Evolutionary conservation across 345 rosid genomes (phyloP).

Genomic region (Populus alba): DNA sequence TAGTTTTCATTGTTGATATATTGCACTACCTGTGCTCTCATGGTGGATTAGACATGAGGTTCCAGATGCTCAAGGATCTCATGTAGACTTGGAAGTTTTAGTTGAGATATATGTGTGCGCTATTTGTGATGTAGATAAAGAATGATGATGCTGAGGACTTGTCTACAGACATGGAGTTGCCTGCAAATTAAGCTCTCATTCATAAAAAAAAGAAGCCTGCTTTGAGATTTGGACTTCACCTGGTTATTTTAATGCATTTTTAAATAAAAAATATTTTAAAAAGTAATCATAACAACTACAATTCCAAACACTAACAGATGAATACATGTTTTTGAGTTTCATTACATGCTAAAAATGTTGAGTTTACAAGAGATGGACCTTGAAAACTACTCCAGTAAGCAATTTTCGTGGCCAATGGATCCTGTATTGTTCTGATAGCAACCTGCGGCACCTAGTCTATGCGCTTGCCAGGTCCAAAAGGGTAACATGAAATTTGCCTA

Average conservation of each 20-base stretch:
- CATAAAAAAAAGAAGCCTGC: too few relatives aligned
- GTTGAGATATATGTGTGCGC: slow-evolving; percentile 19
- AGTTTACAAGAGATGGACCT: too few relatives aligned
- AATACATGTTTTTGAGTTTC: too few relatives aligned
- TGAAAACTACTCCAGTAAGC: not conserved
- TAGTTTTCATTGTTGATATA: slow-evolving; percentile 22
- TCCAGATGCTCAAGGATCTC: slow-evolving; percentile 3
- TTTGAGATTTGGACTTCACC: too few relatives aligned
- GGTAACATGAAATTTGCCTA: not conserved
- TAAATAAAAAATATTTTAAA: fast-evolving
- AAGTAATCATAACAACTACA: too few relatives aligned
- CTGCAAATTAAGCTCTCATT: too few relatives aligned
- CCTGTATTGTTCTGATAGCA: not conserved
- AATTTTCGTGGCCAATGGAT: not conserved
- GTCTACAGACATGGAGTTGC: too few relatives aligned
- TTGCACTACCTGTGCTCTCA: not conserved
- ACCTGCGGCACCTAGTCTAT: not conserved
- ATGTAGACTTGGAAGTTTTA: slow-evolving; percentile 11
- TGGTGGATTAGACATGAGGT: not conserved
- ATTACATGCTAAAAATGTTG: too few relatives aligned
- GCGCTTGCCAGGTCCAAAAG: not conserved
- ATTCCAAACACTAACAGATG: too few relatives aligned
- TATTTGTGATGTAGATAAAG: slow-evolving; percentile 39
- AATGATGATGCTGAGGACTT: slow-evolving; percentile 15
- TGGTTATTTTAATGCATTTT: too few relatives aligned